Evolutionary conservation across 2,329 filamentous ascomycete genomes (phyloP).

Genomic region (Sphaceloma murrayae): DNA sequence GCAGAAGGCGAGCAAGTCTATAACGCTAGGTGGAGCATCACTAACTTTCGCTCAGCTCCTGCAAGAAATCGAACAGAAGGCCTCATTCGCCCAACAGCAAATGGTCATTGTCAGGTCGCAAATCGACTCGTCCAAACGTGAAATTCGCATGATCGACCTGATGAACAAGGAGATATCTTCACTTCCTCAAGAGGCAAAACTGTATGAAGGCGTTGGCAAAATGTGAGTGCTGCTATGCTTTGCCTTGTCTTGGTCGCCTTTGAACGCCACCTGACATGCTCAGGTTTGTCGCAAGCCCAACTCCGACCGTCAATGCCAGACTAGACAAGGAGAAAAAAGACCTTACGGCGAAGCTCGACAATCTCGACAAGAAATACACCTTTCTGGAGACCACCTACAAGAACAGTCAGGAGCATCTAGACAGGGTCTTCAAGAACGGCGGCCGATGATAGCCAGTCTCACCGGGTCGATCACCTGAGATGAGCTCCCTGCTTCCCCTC

Average conservation of each 20-base stretch:
- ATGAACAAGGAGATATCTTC: conserved; percentile 74
- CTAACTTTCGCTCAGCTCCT: conserved; percentile 53
- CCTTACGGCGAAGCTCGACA: conserved; percentile 66
- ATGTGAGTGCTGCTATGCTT: conserved; percentile 73
- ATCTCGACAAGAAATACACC: conserved; percentile 76
- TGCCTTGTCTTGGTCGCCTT: no score
- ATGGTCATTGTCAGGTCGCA: conserved; percentile 78
- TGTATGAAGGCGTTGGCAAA: conserved; percentile 94
- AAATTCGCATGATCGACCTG: conserved; percentile 78
- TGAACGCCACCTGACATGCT: conserved; percentile 12
- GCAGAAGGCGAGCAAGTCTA: conserved; percentile 61
- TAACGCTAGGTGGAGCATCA: neutral
- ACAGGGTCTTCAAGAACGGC: conserved; percentile 62
- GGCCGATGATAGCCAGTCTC: conserved; percentile 21
- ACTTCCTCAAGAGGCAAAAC: conserved; percentile 62
- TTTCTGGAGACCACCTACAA: conserved; percentile 93
- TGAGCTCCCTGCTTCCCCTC: no score
- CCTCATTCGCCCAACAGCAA: conserved; percentile 80
- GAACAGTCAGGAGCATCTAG: conserved; percentile 84
- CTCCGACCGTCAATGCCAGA: conserved; percentile 62
- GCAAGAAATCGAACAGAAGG: conserved; percentile 88
- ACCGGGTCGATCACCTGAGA: conserved; percentile 29
- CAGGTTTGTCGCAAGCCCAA: conserved; percentile 81
- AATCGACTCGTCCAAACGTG: conserved; percentile 74
- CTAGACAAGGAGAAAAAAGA: conserved; percentile 65